Evolutionary conservation across 2,329 filamentous ascomycete species (phyloP).

Genomic region (Hymenotorrendiella dingleyae): DNA sequence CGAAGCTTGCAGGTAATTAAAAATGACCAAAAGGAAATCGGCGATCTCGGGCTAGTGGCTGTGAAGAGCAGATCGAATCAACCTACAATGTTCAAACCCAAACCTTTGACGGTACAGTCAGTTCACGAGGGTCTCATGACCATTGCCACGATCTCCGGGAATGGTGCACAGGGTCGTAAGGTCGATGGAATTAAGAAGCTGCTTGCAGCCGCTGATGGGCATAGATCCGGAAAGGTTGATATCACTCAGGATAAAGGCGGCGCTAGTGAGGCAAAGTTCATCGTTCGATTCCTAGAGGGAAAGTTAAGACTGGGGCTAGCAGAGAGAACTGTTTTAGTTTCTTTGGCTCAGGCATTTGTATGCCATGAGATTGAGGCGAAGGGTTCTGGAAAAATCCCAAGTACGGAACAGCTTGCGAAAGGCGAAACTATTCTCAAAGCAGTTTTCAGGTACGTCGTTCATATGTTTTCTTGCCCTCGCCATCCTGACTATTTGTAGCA

Average conservation of each 20-base stretch:
- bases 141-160: constrained; percentile 81
- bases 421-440: constrained; percentile 83
- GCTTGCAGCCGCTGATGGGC: constrained; percentile 79
- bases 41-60: constrained; percentile 88
- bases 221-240: constrained; percentile 71
- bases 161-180: constrained; percentile 84
- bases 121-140: constrained; percentile 84
- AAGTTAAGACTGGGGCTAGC: constrained; percentile 89
- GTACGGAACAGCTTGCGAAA: constrained; percentile 69
- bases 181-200: constrained; percentile 95
- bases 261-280: constrained; percentile 88
- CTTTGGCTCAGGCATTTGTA: constrained; percentile 82
- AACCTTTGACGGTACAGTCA: constrained; percentile 76
- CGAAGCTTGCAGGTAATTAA: constrained; percentile 86
- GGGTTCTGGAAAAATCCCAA: constrained; percentile 58
- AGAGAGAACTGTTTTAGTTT: constrained; percentile 85
- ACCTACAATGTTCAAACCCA: constrained; percentile 97
- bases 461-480: neutral
- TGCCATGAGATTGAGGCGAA: constrained; percentile 72
- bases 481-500: constrained; percentile 49
- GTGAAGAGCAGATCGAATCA: constrained; percentile 94
- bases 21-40: constrained; percentile 91
- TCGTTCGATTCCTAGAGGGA: constrained; percentile 88
- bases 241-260: constrained; percentile 90
- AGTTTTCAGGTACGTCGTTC: constrained; percentile 67